Percentiles rank a stretch among this genome's conserved stretches.
These are phyloP conservation scores for Ascosphaera apis DNA, from an alignment of 2,329 filamentous ascomycete genomes.

Conservation along the genomic window DNA sequence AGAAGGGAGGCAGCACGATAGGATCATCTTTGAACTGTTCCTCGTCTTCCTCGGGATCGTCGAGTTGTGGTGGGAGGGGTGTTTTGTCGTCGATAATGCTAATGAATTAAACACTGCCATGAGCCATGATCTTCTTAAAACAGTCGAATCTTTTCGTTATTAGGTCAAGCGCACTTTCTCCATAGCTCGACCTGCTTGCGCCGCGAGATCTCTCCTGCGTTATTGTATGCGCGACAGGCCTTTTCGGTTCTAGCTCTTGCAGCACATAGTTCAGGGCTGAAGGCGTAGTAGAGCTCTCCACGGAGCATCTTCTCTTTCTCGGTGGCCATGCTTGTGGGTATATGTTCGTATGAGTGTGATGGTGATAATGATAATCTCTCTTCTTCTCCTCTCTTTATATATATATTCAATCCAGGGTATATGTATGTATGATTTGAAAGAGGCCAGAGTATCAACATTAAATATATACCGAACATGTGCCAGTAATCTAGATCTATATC, in stretches of 20 bases:
- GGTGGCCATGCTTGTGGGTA: too few species aligned
- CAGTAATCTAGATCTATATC: too few species aligned
- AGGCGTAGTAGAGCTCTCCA: slow-evolving; percentile 53
- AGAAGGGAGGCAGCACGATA: slow-evolving; percentile 47
- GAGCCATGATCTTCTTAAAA: neutral
- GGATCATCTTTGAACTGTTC: slow-evolving; percentile 39
- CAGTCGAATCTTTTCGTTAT: neutral
- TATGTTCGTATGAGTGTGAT: too few species aligned
- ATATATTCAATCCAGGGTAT: too few species aligned
- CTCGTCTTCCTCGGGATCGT: slow-evolving; percentile 40
- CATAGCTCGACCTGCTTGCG: slow-evolving; percentile 43
- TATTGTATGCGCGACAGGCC: slow-evolving; percentile 42
- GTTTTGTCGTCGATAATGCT: slow-evolving; percentile 40
- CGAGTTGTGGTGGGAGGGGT: slow-evolving; percentile 36
- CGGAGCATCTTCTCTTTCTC: slow-evolving; percentile 30
- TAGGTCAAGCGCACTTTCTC: slow-evolving; percentile 37
- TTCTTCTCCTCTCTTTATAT: too few species aligned
- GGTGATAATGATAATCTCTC: too few species aligned
- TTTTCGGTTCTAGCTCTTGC: slow-evolving; percentile 38
- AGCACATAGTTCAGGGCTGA: slow-evolving; percentile 42
- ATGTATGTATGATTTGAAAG: too few species aligned
- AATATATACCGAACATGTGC: too few species aligned
- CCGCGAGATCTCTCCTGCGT: slow-evolving; percentile 30
- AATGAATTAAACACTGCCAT: slow-evolving; percentile 2
- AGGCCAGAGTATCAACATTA: too few species aligned